These are phyloP conservation scores for Gastrolobium villosum DNA, from an alignment of 306 rosid genomes.

Conservation along the genomic window DNA sequence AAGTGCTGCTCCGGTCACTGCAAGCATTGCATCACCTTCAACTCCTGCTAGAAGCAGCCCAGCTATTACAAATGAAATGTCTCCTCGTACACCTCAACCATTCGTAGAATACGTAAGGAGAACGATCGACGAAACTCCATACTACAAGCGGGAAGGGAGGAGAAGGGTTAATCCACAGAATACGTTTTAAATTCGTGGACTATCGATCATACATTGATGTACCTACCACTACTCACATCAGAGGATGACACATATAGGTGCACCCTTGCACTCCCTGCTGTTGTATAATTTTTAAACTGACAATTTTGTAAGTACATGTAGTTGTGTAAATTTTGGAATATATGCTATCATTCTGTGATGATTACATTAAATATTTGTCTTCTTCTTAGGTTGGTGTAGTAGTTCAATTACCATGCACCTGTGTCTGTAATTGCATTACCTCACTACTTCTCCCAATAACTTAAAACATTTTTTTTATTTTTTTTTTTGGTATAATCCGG, in stretches of 20 bases:
- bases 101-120: constrained; percentile 90
- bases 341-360: constrained; percentile 16
- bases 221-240: background rate
- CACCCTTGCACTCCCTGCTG: constrained; percentile 13
- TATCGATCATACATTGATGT: constrained; percentile 5
- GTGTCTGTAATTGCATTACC: constrained; percentile 12
- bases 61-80: constrained; percentile 54
- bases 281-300: constrained; percentile 38
- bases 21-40: constrained; percentile 58
- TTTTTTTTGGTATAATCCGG: too few relatives aligned
- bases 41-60: constrained; percentile 73
- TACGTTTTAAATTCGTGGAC: constrained; percentile 62
- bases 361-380: constrained; percentile 21
- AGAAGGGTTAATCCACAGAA: constrained; percentile 87
- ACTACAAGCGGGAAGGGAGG: constrained; percentile 78
- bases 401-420: background rate
- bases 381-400: constrained; percentile 19
- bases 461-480: too few relatives aligned
- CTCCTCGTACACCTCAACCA: constrained; percentile 95
- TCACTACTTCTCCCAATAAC: constrained; percentile 2
- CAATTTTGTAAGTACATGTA: constrained; percentile 47
- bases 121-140: constrained; percentile 95
- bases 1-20: constrained; percentile 48
- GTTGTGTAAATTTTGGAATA: constrained; percentile 41
- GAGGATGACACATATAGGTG: background rate